Evolutionary conservation across 2,329 filamentous ascomycete species (phyloP), one percentile per base, ranked within the genome.

Genomic region (Cordyceps farinosa): DNA sequence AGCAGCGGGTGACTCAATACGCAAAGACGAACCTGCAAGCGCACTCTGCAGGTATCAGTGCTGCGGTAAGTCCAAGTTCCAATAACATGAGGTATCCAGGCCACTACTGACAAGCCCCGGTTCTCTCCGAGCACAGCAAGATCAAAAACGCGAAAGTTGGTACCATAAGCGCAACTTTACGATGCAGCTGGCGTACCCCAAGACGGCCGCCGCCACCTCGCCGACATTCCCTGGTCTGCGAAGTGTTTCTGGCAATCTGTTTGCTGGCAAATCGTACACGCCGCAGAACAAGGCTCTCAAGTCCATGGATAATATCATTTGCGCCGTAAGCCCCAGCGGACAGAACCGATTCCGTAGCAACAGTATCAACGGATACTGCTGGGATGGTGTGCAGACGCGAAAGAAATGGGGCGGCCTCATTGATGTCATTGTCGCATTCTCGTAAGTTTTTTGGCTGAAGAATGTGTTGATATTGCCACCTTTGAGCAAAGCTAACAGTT

Each of bases 101-200:
- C 9, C 47, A 15, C 47, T 50, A 50, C 30, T 50, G 3, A 36
- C 17, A 22, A 22, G 22, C 22, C 22, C 22, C 22, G n/a, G 13
- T 36, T 11, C 13, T 1, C 6, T 13, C n/a, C 50, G 30, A 53
- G 4, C 8, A 38, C 50, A 53, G 50, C 30, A 53, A 36, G 30
- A 53, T 7, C 30, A 53, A n/a, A 38, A 34, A 22, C 30, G 34
- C 50, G n/a, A 53, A 8, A 53, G 50, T 15, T 53, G 34, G 30
- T 38, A 53, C 50, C 50, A 53, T 22, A 53, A 53, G 50, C 50
- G 50, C 50, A 53, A 53, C 15, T 53, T 53, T 27, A 53, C 50
- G 5, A 17, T 53, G 11, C 30, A 53, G 32, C 32, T 53, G 30
- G 50, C 50, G 6, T 53, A 53, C 38, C 50, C 50, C n/a, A 53